phyloP scores from a whole-genome alignment of 2,329 filamentous ascomycete genomes.

The Zopfia rhizophila region DNA sequence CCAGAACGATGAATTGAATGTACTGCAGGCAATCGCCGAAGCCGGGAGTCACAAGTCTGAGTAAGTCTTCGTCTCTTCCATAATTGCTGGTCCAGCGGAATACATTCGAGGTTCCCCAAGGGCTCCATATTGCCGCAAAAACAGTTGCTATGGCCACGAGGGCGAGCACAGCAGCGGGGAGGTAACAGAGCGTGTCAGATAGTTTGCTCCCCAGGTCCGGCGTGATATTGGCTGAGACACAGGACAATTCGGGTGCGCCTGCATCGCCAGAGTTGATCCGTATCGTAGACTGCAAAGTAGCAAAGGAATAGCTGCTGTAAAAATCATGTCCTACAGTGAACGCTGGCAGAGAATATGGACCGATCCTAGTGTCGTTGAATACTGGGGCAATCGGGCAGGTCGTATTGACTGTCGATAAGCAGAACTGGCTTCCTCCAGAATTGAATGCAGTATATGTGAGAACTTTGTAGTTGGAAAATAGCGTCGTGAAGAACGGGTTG shows the following conservation, averaged over 20 bases:
- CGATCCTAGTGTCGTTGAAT: constrained; percentile 68
- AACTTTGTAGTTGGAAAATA: constrained; percentile 76
- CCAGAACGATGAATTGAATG: constrained; percentile 90
- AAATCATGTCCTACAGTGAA: constrained; percentile 81
- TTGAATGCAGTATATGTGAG: constrained; percentile 79
- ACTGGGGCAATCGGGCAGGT: constrained; percentile 80
- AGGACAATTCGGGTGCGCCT: constrained; percentile 73
- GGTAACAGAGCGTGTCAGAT: constrained; percentile 74
- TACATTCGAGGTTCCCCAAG: constrained; percentile 90
- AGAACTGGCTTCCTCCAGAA: constrained; percentile 69
- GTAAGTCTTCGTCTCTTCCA: constrained; percentile 88
- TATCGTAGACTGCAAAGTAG: constrained; percentile 80
- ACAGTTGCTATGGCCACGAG: constrained; percentile 85
- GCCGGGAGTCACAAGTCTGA: constrained; percentile 92
- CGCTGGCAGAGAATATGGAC: constrained; percentile 70
- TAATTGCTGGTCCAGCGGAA: constrained; percentile 99
- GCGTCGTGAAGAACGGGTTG: constrained; percentile 74
- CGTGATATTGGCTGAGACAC: constrained; percentile 83
- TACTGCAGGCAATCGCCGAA: constrained; percentile 98
- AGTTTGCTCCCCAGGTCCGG: constrained; percentile 79
- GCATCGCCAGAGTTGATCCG: constrained; percentile 79
- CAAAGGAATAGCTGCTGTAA: constrained; percentile 84
- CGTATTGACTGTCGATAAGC: constrained; percentile 67
- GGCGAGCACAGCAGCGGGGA: constrained; percentile 81
- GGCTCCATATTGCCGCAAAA: constrained; percentile 86